A percentile compares a stretch with the other conserved stretches of the same genome.
Evolutionary conservation across 2,329 filamentous ascomycete species (phyloP).

Genomic region (Cordyceps cicadae): DNA sequence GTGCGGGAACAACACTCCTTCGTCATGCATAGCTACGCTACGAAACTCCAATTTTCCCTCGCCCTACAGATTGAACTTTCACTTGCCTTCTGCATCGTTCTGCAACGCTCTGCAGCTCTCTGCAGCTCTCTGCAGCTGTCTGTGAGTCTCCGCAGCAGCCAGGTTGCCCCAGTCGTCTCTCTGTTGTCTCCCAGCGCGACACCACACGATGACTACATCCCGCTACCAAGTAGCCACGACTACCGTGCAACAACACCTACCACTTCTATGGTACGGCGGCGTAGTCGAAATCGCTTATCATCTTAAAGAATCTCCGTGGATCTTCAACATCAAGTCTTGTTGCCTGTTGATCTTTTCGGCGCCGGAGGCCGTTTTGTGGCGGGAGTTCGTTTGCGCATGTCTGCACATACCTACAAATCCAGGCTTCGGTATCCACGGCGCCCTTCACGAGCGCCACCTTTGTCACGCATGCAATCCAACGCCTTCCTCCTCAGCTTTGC

Average conservation of each 20-base stretch:
- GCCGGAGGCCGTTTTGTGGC: not conserved
- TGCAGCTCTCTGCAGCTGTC: not conserved
- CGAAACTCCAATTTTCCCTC: not conserved
- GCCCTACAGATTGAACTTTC: not conserved
- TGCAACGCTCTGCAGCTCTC: not conserved
- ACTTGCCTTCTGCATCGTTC: not conserved
- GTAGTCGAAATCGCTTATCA: not conserved
- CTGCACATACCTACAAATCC: not conserved
- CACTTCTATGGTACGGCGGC: not conserved
- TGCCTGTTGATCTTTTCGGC: not conserved
- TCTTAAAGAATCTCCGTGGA: not conserved
- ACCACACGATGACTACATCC: not conserved
- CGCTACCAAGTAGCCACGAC: not conserved
- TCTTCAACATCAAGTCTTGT: not conserved
- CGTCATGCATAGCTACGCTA: not conserved
- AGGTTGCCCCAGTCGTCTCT: not conserved
- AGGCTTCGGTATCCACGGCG: not conserved
- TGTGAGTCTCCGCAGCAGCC: not conserved
- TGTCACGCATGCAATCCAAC: not conserved
- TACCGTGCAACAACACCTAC: not conserved
- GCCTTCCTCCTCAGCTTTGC: not conserved
- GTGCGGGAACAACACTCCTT: not conserved
- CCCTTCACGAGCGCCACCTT: not conserved
- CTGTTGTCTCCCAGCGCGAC: not conserved
- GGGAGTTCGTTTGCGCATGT: not conserved